Conservation (phyloP, 176 grass and related monocot species). For the Hordeum marinum region DNA sequence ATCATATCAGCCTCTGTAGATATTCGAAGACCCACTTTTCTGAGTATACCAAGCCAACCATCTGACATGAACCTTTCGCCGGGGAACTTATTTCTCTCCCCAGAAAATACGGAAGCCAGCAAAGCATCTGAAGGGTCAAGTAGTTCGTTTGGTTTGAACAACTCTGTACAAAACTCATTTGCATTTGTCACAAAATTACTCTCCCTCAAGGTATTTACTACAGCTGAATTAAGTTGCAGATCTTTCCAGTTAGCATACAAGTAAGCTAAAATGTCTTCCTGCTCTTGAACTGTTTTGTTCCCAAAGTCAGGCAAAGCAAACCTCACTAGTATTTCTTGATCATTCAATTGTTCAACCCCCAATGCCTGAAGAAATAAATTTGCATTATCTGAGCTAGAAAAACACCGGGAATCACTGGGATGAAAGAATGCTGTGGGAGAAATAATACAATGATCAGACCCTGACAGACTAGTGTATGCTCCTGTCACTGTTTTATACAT, state of each 20-base stretch:
- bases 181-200: conserved; percentile 79
- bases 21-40: conserved; percentile 75
- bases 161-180: conserved; percentile 57
- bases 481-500: conserved; percentile 86
- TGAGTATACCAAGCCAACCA: conserved; percentile 85
- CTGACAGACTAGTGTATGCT: conserved; percentile 67
- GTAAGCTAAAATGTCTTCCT: conserved; percentile 82
- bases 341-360: conserved; percentile 72
- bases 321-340: conserved; percentile 82
- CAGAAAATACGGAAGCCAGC: conserved; percentile 77
- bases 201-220: conserved; percentile 62
- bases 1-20: conserved; percentile 79
- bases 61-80: conserved; percentile 71
- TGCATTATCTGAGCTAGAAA: conserved; percentile 54
- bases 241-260: conserved; percentile 84
- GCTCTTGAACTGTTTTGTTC: conserved; percentile 69
- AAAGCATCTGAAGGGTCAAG: conserved; percentile 83
- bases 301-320: conserved; percentile 88
- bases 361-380: conserved; percentile 65
- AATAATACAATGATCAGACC: conserved; percentile 69
- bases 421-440: conserved; percentile 81
- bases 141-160: conserved; percentile 81
- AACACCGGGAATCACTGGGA: conserved; percentile 63
- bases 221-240: conserved; percentile 65
- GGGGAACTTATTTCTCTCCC: conserved; percentile 74